phyloP scores from a whole-genome alignment of 1,284 basidiomycete genomes.

The Ustilago xerochloae region DNA sequence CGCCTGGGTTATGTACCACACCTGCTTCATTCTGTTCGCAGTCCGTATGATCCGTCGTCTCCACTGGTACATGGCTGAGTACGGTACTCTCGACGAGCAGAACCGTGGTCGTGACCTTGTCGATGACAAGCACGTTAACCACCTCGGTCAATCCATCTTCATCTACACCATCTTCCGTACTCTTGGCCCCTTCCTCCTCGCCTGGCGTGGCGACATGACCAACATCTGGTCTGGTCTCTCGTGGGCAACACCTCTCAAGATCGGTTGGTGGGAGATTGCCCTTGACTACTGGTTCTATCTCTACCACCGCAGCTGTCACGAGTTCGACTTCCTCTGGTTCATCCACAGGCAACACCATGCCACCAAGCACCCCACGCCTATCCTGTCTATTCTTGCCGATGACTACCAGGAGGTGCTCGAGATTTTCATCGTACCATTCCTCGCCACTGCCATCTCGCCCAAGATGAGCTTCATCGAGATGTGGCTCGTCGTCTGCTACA shows the following conservation, averaged over 20 bases:
- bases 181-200: constrained; percentile 56
- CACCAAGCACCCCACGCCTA: constrained; percentile 61
- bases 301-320: constrained; percentile 60
- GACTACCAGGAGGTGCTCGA: constrained; percentile 62
- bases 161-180: constrained; percentile 65
- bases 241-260: constrained; percentile 57
- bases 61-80: constrained; percentile 55
- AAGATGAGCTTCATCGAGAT: constrained; percentile 60
- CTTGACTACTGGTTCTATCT: constrained; percentile 63
- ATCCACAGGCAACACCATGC: constrained; percentile 59
- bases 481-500: constrained; percentile 56
- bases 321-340: constrained; percentile 55
- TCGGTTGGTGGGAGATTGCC: constrained; percentile 59
- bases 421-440: constrained; percentile 55
- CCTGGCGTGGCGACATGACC: constrained; percentile 60
- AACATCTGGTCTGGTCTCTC: constrained; percentile 54
- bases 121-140: constrained; percentile 64
- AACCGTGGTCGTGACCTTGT: constrained; percentile 64
- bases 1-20: constrained; percentile 59
- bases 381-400: constrained; percentile 60
- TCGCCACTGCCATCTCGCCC: constrained; percentile 52
- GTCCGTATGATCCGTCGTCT: constrained; percentile 52
- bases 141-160: constrained; percentile 61
- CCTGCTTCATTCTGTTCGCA: constrained; percentile 56
- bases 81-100: constrained; percentile 61